Evolutionary conservation across 2,329 filamentous ascomycete species (phyloP), one percentile per base, ranked within the genome.

Genomic region (Arthroderma sp.): DNA sequence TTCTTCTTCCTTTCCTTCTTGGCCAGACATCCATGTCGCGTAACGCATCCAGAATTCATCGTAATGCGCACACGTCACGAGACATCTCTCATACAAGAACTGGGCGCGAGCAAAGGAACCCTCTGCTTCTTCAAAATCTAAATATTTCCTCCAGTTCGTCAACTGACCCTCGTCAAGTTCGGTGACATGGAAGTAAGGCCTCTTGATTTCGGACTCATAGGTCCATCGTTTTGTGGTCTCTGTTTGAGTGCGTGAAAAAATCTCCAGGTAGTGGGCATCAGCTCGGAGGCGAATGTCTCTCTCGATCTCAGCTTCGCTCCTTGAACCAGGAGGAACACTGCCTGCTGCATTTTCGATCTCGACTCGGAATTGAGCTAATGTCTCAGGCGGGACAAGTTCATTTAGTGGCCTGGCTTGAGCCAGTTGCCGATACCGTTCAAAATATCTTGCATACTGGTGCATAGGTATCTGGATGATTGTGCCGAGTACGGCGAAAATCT

Each of bases 1-100:
- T 67, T 96, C 91, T 68, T 96, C 88, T 49, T 90, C 84, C 70
- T 94, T 95, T 63, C 79, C 83, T 1, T 82, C 74, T 67, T 95
- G 88, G 0, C 83, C 83, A 59, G 81, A 79, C 87, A 96, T 95
- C 93, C 93, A 98, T 41, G 91, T 80, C 15, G 87, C 88, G 71
- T 95, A 98, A n/a, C 93, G 86, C 66, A 95, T 83, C 93, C 93
- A 98, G 71, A 97, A 95, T 68, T 97, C 91, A 54, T 97, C 91
- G 68, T 98, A 96, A 63, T 94, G 86, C 15, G 93, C 91, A 66
- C 88, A 94, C 0, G 89, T 91, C 37, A 95, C 88, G 55, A 98
- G 74, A 66, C 91, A 97, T 55, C 93, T 85, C 75, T 98, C 93
- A 69, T 98, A 97, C 33, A 98, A 75, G 67, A 93, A 93, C 4